Percentiles rank a stretch among this genome's conserved stretches.
Evolutionary conservation across 352 stramenopile genomes (phyloP).

Genomic region (Halophytophthora polymorphica): DNA sequence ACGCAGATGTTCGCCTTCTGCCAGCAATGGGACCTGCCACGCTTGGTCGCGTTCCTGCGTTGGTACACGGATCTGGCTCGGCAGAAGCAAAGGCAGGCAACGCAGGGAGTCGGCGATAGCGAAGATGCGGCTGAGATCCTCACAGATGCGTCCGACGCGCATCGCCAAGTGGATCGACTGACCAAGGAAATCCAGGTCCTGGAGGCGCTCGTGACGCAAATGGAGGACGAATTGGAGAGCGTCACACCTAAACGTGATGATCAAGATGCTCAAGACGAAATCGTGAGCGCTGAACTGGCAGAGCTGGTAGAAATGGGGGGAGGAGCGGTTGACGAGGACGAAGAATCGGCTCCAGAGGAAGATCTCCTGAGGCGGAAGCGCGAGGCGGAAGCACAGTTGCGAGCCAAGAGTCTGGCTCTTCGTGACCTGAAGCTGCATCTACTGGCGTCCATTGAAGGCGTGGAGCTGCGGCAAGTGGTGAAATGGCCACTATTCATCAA

Average conservation of each 20-base stretch:
- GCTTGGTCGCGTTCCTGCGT: slow-evolving; percentile 47
- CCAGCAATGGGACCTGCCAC: slow-evolving; percentile 51
- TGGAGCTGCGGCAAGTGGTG: slow-evolving; percentile 44
- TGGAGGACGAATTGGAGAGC: slow-evolving; percentile 38
- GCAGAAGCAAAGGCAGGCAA: slow-evolving; percentile 11
- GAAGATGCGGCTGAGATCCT: slow-evolving; percentile 9
- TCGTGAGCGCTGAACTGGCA: slow-evolving; percentile 1
- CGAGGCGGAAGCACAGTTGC: slow-evolving; percentile 22
- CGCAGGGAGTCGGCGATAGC: slow-evolving; percentile 2
- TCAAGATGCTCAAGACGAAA: background rate
- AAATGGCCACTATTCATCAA: slow-evolving; percentile 61
- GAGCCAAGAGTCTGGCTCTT: slow-evolving; percentile 26
- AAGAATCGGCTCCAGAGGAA: background rate
- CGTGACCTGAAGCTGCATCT: slow-evolving; percentile 47
- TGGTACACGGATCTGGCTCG: slow-evolving; percentile 52
- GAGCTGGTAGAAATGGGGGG: slow-evolving; percentile 7
- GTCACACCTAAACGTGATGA: slow-evolving; percentile 6
- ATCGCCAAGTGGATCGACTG: slow-evolving; percentile 32
- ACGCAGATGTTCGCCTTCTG: slow-evolving; percentile 58
- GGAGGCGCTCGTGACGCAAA: slow-evolving; percentile 34
- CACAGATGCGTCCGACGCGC: slow-evolving; percentile 15
- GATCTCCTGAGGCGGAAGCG: slow-evolving; percentile 26
- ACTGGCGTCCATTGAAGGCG: slow-evolving; percentile 51
- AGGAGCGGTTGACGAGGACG: slow-evolving; percentile 5
- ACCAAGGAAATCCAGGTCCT: slow-evolving; percentile 28